phyloP scores from a whole-genome alignment of 148 eudicot genomes.

The Heliamphora exappendiculata region DNA sequence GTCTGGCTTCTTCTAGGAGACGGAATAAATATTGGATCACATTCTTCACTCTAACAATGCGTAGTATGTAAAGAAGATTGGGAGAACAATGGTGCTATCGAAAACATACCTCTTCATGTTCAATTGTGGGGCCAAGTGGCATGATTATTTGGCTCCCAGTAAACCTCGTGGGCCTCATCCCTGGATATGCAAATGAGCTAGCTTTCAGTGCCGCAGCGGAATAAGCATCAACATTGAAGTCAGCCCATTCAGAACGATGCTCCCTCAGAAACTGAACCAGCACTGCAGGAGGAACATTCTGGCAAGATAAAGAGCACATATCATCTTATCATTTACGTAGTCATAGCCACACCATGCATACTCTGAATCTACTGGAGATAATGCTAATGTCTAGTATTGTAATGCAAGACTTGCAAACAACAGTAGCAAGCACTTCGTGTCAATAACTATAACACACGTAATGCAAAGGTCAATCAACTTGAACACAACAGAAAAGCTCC shows the following conservation, averaged over 20 bases:
- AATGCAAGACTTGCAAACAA: neutral
- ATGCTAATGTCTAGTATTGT: neutral
- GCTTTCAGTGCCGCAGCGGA: slow-evolving; percentile 68
- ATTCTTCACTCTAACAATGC: neutral
- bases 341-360: neutral
- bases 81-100: neutral
- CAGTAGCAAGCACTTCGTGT: neutral
- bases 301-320: slow-evolving; percentile 15
- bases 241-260: slow-evolving; percentile 99
- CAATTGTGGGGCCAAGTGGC: slow-evolving; percentile 93
- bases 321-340: neutral
- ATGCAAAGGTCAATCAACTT: neutral
- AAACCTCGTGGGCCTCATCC: slow-evolving; percentile 68
- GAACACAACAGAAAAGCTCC: neutral
- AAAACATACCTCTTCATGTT: slow-evolving; percentile 76
- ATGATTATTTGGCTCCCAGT: slow-evolving; percentile 86
- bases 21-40: neutral
- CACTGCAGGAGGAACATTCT: slow-evolving; percentile 91
- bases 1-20: neutral
- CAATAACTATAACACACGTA: neutral
- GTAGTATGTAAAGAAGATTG: slow-evolving; percentile 2
- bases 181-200: slow-evolving; percentile 56
- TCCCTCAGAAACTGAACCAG: slow-evolving; percentile 85
- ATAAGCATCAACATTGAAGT: slow-evolving; percentile 82
- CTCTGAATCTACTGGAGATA: neutral